Base-by-base conservation (phyloP, 2,329 filamentous ascomycete genomes). In the Raffaelea arxii region DNA sequence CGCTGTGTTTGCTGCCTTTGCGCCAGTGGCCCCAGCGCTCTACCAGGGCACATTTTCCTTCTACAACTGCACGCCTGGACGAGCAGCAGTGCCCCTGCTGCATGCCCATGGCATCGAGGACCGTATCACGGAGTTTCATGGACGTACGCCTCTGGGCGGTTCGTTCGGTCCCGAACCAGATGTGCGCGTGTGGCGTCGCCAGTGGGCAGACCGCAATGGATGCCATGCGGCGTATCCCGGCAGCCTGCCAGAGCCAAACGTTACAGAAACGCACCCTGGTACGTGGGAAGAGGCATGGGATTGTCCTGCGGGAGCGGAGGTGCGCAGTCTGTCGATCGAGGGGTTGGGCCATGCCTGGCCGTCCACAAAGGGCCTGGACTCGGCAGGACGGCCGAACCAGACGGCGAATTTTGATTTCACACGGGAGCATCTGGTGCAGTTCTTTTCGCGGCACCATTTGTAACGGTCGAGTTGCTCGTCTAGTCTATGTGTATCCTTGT, bases 341-440 rank as follows among this genome's bases (percentile, higher is more conserved):
- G 44, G 43, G 6, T 44, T 49, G 12, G 47, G 47, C 12, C 47
- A 49, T 24, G 44, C 47, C 11, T 49, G 47, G 47, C 47, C 47
- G 16, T 49, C 47, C 5, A 49, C 41, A n/a, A 24, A 14, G 10
- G 47, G 47, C 3, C 47, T 49, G 22, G 47, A 49, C 44, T 19
- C 41, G n/a, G 43, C 44, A 14, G 47, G 41, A 3, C 38, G 35
- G 16, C 47, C 47, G 19, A 49, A 49, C 36, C 47, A 49, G 44
- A 49, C 47, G 9, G 47, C 47, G 25, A 46, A 37, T 25, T 49
- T 49, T 23, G 46, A 46, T 37, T 46, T 49, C n/a, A 49, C 47
- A 14, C 46, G 44, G 36, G 43, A 49, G 47, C 47, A 49, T 24
- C 44, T 49, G 23, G 47, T 49, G 36, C 47, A 49, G 36, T 49